phyloP scores from a whole-genome alignment of 169 alveolate species.

The Cryptosporidium ryanae region DNA sequence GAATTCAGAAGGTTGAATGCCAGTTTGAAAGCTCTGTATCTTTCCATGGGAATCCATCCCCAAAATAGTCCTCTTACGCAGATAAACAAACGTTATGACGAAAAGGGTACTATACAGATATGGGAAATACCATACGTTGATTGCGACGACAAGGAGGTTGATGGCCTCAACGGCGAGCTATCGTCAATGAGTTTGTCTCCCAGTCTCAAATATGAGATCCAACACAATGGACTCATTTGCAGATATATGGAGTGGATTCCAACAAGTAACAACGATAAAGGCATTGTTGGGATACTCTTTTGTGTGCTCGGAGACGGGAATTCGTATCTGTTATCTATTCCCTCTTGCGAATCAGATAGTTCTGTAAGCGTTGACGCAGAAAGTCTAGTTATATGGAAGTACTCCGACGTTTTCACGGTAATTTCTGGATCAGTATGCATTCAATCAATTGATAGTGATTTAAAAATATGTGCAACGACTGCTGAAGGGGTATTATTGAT shows the following conservation, averaged over 20 bases:
- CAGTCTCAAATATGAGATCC: neutral
- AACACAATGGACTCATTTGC: conserved; percentile 39
- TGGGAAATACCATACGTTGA: conserved; percentile 49
- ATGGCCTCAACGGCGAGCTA: neutral
- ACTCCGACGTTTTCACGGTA: conserved; percentile 3
- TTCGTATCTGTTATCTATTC: conserved; percentile 38
- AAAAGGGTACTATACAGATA: conserved; percentile 26
- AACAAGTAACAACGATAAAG: neutral
- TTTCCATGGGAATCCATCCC: conserved; percentile 33
- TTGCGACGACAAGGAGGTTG: neutral
- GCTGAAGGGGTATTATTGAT: conserved; percentile 31
- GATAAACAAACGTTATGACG: conserved; percentile 34
- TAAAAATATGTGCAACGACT: conserved; percentile 59
- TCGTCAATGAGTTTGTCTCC: neutral
- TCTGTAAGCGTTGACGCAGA: neutral
- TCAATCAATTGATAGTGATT: neutral
- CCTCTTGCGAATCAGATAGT: neutral
- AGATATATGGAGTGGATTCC: conserved; percentile 73
- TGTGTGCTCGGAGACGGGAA: conserved; percentile 32
- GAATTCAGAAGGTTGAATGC: neutral
- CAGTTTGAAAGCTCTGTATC: conserved; percentile 6
- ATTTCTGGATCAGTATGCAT: conserved; percentile 50
- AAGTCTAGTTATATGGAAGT: conserved; percentile 22
- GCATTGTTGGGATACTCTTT: conserved; percentile 16
- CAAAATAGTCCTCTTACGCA: conserved; percentile 33